Evolutionary conservation across 345 rosid species (phyloP), one percentile per base, ranked within the genome.

Genomic region (Dimocarpus longan): DNA sequence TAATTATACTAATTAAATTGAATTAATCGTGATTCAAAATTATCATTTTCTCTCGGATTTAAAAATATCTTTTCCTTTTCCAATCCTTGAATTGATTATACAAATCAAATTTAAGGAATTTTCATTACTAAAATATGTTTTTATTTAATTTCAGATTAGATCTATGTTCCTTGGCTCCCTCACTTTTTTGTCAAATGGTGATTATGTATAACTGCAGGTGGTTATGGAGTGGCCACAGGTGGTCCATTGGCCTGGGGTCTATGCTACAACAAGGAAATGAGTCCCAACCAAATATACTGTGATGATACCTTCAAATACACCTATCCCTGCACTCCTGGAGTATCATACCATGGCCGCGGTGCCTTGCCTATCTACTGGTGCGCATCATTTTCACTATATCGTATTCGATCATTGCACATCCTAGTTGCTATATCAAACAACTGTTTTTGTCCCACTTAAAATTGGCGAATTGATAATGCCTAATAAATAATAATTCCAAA

Each of bases 171-270:
- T 42, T 42, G 44, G 44, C 44, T 42, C 44, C 44, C 44, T 42
- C 9, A 42, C 44, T 42, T 42, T 42, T 42, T 50, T 11, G 15
- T 48, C 54, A 48, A 48, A 48, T 18, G 63, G 10, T 57, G 24
- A 8, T 16, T 57, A n/a, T 57, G 19, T n/a, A 7, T n/a, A 12
- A 42, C 74, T 74, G 44, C 85, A 94, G 98, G 98, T 81, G 96
- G 98, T 19, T 94, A 94, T 62, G 98, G 97, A 42, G 98, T 94
- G 75, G 97, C 96, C 0, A 91, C 98, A 0, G 98, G 98, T 0
- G 97, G 98, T 40, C 98, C 98, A 67, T 32, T 90, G 82, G 95
- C 94, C 6, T 93, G 98, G 97, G 98, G 98, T 13, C 82, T 95
- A 12, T 93, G 98, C 84, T 91, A 90, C 89, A 89, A 91, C 86